These are phyloP conservation scores for Aspergillus thermomutatus DNA, from an alignment of 2,329 filamentous ascomycete genomes.

Conservation along the genomic window DNA sequence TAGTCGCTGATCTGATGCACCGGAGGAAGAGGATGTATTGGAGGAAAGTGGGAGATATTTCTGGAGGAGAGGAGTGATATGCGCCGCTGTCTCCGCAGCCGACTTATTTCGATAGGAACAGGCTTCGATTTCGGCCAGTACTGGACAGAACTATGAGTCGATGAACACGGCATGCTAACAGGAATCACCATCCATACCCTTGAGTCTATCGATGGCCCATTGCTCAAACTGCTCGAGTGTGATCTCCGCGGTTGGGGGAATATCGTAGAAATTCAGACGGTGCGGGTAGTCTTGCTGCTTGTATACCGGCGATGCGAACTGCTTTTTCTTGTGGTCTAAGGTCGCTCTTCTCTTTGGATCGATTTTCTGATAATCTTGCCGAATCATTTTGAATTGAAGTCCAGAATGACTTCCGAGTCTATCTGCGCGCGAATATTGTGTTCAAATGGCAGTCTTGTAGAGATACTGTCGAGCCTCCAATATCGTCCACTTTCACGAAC, in stretches of 20 bases:
- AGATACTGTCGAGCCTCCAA: slow-evolving; percentile 1
- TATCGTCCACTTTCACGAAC: slow-evolving; percentile 14
- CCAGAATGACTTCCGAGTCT: neutral
- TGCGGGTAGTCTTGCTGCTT: slow-evolving; percentile 76
- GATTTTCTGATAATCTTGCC: slow-evolving; percentile 42
- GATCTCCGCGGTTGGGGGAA: slow-evolving; percentile 87
- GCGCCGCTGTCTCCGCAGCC: slow-evolving; percentile 72
- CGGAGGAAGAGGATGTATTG: slow-evolving; percentile 62
- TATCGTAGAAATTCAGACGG: slow-evolving; percentile 86
- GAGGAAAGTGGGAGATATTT: slow-evolving; percentile 81
- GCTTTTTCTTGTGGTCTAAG: slow-evolving; percentile 77
- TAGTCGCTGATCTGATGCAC: slow-evolving; percentile 51
- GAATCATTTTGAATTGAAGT: slow-evolving; percentile 36
- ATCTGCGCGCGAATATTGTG: neutral
- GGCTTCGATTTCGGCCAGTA: slow-evolving; percentile 64
- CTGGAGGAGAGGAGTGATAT: slow-evolving; percentile 82
- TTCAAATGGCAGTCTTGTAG: neutral
- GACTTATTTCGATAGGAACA: slow-evolving; percentile 92
- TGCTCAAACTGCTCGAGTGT: slow-evolving; percentile 97
- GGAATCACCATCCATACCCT: slow-evolving; percentile 52
- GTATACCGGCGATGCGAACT: slow-evolving; percentile 75
- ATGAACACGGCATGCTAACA: neutral
- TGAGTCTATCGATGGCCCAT: slow-evolving; percentile 92
- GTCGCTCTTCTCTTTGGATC: slow-evolving; percentile 71
- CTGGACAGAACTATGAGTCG: slow-evolving; percentile 17